Evolutionary conservation across 768 basidiomycete species (phyloP).

Genomic region (Rubroboletus satanas): DNA sequence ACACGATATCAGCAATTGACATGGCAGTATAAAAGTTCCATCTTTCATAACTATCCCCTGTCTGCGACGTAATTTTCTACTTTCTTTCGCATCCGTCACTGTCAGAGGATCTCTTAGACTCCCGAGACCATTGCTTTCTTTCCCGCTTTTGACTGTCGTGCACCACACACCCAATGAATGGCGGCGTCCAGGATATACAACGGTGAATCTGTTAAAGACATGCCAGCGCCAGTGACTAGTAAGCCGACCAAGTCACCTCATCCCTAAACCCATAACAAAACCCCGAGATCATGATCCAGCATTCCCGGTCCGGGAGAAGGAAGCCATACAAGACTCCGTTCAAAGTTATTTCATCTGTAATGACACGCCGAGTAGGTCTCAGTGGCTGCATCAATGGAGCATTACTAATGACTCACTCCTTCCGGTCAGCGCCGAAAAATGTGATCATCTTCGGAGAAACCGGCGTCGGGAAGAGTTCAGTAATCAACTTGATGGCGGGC

Average conservation of each 20-base stretch:
- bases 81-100: neutral
- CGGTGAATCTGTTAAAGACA: neutral
- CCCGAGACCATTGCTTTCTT: neutral
- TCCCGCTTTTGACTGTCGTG: neutral
- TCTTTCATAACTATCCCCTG: neutral
- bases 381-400: neutral
- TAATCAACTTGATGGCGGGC: slow-evolving; percentile 9
- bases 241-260: neutral
- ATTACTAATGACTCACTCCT: neutral
- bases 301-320: neutral
- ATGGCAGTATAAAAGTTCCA: neutral
- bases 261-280: neutral
- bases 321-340: neutral
- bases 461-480: neutral
- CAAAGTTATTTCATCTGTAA: neutral
- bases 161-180: neutral
- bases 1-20: neutral
- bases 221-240: no score
- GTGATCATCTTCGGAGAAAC: slow-evolving; percentile 1
- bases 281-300: neutral
- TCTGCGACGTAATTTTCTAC: neutral
- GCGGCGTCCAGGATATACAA: neutral
- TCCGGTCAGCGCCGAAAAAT: neutral
- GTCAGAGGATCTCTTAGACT: neutral
- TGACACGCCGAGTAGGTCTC: neutral